Conservation (phyloP, 176 grass and related monocot species). For the Stipa capillata region DNA sequence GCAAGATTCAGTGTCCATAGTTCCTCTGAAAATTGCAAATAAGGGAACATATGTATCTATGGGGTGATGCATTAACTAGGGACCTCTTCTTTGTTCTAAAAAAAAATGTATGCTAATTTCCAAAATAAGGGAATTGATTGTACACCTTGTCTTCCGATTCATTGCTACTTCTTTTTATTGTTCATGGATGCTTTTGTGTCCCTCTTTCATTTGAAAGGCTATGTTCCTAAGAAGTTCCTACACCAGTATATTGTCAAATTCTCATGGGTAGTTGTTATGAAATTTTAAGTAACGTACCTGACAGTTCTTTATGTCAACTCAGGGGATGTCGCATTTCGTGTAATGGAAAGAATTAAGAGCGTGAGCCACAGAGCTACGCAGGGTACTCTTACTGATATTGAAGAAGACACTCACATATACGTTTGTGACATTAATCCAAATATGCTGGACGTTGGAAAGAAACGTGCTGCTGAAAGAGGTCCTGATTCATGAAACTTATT, state of each 20-base stretch:
- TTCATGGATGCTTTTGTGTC: neutral
- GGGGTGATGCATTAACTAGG: too few relatives aligned
- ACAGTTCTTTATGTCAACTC: constrained; percentile 6
- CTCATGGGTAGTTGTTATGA: neutral
- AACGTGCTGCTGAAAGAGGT: constrained; percentile 81
- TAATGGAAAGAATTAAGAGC: constrained; percentile 71
- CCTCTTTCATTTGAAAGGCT: neutral
- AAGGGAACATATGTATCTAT: neutral
- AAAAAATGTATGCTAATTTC: too few relatives aligned
- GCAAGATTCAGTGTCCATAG: too few relatives aligned
- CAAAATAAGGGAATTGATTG: neutral
- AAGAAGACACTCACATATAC: constrained; percentile 85
- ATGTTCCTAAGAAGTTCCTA: neutral
- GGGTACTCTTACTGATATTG: constrained; percentile 39
- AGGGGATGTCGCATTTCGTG: constrained; percentile 89
- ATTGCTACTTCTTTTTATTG: neutral
- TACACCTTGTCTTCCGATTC: neutral
- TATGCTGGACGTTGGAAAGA: constrained; percentile 89
- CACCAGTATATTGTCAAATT: neutral
- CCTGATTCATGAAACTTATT: neutral
- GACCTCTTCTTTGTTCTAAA: neutral
- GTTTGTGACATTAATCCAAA: constrained; percentile 93
- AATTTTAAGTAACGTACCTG: neutral
- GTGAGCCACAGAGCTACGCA: constrained; percentile 48
- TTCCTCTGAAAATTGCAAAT: neutral